Conservation (phyloP, 768 basidiomycete genomes). For the Pluteus cervinus region DNA sequence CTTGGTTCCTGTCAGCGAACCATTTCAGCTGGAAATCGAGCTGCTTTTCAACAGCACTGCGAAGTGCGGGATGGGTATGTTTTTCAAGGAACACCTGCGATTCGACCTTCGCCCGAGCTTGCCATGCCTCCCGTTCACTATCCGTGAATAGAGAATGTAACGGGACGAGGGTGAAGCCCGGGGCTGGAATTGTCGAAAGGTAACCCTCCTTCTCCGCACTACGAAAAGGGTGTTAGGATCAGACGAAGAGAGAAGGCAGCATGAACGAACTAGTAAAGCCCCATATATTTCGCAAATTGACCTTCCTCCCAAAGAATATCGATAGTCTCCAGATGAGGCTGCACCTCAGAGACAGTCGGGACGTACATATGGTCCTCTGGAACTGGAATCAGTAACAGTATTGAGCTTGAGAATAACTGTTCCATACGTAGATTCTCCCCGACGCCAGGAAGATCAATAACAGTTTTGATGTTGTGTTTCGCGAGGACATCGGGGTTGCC, state of each 20-base stretch:
- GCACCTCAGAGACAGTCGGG: conserved; percentile 10
- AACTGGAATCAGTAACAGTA: background rate
- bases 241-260: background rate
- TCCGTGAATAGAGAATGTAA: too few species aligned
- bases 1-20: conserved; percentile 8
- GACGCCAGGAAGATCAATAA: conserved; percentile 33
- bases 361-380: conserved; percentile 20
- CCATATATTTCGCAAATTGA: conserved; percentile 1
- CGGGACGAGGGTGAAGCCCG: too few species aligned
- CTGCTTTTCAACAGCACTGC: conserved; percentile 5
- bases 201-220: too few species aligned
- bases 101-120: too few species aligned
- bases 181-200: too few species aligned
- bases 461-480: conserved; percentile 16
- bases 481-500: conserved; percentile 23
- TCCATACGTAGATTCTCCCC: conserved; percentile 29
- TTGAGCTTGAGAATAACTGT: background rate
- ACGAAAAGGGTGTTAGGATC: too few species aligned
- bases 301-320: conserved; percentile 10
- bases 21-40: conserved; percentile 9
- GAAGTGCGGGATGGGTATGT: background rate
- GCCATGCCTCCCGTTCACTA: too few species aligned
- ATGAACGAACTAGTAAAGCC: conserved; percentile 9
- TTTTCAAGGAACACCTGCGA: conserved; percentile 3
- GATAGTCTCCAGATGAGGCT: conserved; percentile 19